Percentiles rank a stretch among this genome's conserved stretches.
phyloP scores from a whole-genome alignment of 192 early-diverging fungal species.

The Rhizoclosmatium sp. region DNA sequence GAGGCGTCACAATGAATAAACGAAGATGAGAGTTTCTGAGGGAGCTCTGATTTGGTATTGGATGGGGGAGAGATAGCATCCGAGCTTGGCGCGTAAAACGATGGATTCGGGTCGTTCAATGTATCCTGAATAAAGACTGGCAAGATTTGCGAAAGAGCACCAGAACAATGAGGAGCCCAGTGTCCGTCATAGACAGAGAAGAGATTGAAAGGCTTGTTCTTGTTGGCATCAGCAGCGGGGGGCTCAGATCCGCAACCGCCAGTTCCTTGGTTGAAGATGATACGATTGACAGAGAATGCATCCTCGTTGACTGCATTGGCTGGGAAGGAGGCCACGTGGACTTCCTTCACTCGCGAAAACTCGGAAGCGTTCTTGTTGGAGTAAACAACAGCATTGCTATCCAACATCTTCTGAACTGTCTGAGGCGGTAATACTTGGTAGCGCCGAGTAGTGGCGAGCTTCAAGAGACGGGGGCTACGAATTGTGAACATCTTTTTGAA shows the following conservation, averaged over 20 bases:
- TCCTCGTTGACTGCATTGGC: constrained; percentile 25
- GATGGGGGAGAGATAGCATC: constrained; percentile 1
- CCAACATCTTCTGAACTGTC: constrained; percentile 2
- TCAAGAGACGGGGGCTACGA: too few species aligned
- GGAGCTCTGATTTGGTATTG: not conserved
- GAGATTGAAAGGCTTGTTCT: constrained; percentile 1
- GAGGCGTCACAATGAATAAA: constrained; percentile 32
- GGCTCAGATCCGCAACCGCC: not conserved
- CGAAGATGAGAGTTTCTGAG: not conserved
- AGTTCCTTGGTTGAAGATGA: not conserved
- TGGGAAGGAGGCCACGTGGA: constrained; percentile 25
- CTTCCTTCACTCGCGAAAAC: not conserved
- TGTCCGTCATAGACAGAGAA: constrained; percentile 19
- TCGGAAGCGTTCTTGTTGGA: not conserved
- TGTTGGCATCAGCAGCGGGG: not conserved
- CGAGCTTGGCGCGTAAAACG: not conserved
- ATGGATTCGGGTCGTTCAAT: not conserved
- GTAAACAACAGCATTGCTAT: constrained; percentile 23
- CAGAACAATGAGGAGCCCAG: constrained; percentile 23
- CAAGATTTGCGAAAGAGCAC: constrained; percentile 11
- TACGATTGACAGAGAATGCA: constrained; percentile 16
- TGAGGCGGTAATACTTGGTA: not conserved
- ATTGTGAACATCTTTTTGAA: too few species aligned
- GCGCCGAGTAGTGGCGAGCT: not conserved
- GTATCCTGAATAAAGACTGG: constrained; percentile 30